Percentiles rank a stretch among this genome's conserved stretches.
Conservation (phyloP, 352 stramenopile genomes). For the Globisporangium splendens region DNA sequence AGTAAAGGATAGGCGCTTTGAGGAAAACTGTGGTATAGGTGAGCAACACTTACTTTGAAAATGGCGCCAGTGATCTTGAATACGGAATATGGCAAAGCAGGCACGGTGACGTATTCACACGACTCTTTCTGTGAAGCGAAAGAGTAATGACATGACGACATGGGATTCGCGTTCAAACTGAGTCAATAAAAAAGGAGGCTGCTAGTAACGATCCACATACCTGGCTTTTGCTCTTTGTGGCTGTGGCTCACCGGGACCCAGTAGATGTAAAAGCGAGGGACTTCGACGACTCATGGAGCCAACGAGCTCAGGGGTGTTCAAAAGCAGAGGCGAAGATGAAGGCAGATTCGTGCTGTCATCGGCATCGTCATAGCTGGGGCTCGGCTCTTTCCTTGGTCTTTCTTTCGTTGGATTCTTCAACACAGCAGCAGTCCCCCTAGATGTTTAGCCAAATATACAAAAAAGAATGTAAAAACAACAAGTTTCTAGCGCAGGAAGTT, state of each 20-base stretch:
- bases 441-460: not conserved
- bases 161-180: not conserved
- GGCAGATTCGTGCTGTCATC: conserved; percentile 29
- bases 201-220: conserved; percentile 13
- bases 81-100: conserved; percentile 97
- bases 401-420: conserved; percentile 67
- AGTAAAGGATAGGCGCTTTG: not conserved
- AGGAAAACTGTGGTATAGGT: not conserved
- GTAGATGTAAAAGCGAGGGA: conserved; percentile 36
- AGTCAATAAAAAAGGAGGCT: not conserved
- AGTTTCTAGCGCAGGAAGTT: not conserved
- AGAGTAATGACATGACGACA: not conserved
- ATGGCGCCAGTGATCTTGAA: conserved; percentile 92
- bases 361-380: conserved; percentile 31
- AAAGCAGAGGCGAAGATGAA: conserved; percentile 32
- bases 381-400: conserved; percentile 26
- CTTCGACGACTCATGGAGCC: conserved; percentile 38
- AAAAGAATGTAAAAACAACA: not conserved
- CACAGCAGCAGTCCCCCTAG: conserved; percentile 70
- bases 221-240: conserved; percentile 25
- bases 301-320: conserved; percentile 30
- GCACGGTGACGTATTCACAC: conserved; percentile 75
- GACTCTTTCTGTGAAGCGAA: conserved; percentile 28
- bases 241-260: conserved; percentile 12
- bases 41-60: conserved; percentile 81